Conservation (phyloP, 306 rosid genomes). For the Fagus crenata region DNA sequence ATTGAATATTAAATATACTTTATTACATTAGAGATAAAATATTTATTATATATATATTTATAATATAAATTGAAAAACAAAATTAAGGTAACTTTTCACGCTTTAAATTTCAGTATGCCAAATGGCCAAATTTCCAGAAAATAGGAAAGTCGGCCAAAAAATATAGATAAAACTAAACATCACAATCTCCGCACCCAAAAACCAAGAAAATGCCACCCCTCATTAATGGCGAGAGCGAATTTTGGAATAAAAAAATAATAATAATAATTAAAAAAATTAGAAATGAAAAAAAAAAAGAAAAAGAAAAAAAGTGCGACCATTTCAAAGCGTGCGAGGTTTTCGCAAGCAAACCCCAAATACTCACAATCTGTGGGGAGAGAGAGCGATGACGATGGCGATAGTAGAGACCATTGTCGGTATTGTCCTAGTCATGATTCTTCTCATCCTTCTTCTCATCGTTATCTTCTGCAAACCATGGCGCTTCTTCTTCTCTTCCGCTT, state of each 20-base stretch:
- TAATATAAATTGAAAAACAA: too few relatives aligned
- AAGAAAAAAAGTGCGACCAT: slow-evolving; percentile 48
- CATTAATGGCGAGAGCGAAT: too few relatives aligned
- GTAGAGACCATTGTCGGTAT: slow-evolving; percentile 56
- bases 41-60: too few relatives aligned
- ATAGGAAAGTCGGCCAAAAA: too few relatives aligned
- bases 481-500: slow-evolving; percentile 56
- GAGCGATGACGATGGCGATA: slow-evolving; percentile 61
- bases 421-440: slow-evolving; percentile 87
- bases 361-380: slow-evolving; percentile 53
- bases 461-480: slow-evolving; percentile 97
- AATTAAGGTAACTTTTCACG: too few relatives aligned
- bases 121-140: too few relatives aligned
- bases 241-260: neutral
- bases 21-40: too few relatives aligned
- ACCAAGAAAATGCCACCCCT: too few relatives aligned
- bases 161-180: too few relatives aligned
- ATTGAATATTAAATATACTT: too few relatives aligned
- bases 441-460: slow-evolving; percentile 63
- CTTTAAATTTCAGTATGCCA: too few relatives aligned
- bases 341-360: slow-evolving; percentile 64
- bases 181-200: too few relatives aligned
- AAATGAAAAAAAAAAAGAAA: neutral
- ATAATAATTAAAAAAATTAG: neutral
- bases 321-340: slow-evolving; percentile 72